Evolutionary conservation across 352 stramenopile species (phyloP), one percentile per base, ranked within the genome.

Genomic region (Phytophthora sojae): DNA sequence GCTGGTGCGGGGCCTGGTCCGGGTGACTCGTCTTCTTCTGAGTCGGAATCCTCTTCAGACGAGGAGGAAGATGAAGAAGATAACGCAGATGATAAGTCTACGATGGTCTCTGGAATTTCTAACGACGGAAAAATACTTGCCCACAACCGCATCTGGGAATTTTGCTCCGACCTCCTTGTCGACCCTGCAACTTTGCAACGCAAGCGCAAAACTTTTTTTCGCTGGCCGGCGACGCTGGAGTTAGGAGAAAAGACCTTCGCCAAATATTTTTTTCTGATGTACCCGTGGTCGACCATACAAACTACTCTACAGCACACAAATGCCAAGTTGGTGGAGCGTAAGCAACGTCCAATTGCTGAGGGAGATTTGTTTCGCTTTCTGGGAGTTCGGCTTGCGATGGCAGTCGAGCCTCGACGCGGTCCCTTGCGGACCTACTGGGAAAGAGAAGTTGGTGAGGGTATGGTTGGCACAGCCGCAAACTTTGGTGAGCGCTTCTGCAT

Each of bases 221-320:
- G 47, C n/a, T 63, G 57, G 25, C 44, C 42, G 3, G 19, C 42
- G 14, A 21, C 21, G 12, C 11, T 63, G 19, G 37, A 55, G 26
- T 15, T 63, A 14, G 57, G 57, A n/a, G 39, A 63, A 15, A 29
- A 45, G 30, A 54, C 39, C 3, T 55, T 63, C 37, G 42, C 42
- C 42, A 45, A 53, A 32, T 52, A 55, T 29, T 45, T 63, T 8
- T 63, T 47, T n/a, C 11, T 55, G 12, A 63, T 61, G 57, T 63
- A 55, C n/a, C 25, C 25, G 17, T 55, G 25, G 42, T 53, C 42
- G 6, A 55, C 42, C 14, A n/a, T 54, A 14, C 57, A 54, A 54
- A 44, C 12, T 19, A 64, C 29, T 29, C 25, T 56, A 23, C 47
- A 65, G 21, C 15, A 52, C 21, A 65, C 49, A 1, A 58, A 58